These are phyloP conservation scores for Acidomyces sp. DNA, from an alignment of 495 filamentous ascomycete species.

Conservation along the genomic window DNA sequence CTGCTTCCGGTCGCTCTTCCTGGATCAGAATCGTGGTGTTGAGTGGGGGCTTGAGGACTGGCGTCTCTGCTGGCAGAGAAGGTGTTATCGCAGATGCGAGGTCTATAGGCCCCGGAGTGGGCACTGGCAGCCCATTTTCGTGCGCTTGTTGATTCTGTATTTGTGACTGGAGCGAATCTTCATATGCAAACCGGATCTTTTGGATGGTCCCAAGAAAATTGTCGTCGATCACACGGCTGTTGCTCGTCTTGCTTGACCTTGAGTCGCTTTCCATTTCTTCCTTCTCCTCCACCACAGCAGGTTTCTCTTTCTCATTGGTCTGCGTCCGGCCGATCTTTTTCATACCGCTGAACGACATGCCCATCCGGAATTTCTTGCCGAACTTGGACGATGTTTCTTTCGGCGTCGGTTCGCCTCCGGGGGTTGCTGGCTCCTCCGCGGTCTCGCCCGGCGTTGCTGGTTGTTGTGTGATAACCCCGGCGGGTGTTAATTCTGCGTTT, in stretches of 20 bases:
- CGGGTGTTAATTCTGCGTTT: conserved; percentile 5
- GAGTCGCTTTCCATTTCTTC: conserved; percentile 49
- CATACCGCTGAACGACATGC: conserved; percentile 55
- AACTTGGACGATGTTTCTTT: conserved; percentile 63
- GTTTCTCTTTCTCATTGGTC: conserved; percentile 56
- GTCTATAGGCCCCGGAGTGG: conserved; percentile 27
- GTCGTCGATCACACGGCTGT: conserved; percentile 70
- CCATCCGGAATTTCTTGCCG: conserved; percentile 77
- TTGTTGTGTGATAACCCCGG: conserved; percentile 24
- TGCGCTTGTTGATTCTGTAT: conserved; percentile 7
- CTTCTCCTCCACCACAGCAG: conserved; percentile 64
- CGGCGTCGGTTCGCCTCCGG: conserved; percentile 50
- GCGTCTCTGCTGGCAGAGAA: conserved; percentile 70
- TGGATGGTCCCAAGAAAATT: conserved; percentile 72
- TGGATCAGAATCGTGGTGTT: conserved; percentile 84
- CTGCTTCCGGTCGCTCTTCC: conserved; percentile 75
- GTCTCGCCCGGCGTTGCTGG: conserved; percentile 40
- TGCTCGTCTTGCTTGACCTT: conserved; percentile 40
- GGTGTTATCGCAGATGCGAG: conserved; percentile 49
- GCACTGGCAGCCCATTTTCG: conserved; percentile 17
- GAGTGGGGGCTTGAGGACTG: conserved; percentile 63
- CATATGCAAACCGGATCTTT: conserved; percentile 63
- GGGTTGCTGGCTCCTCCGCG: conserved; percentile 32
- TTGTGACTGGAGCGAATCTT: conserved; percentile 43
- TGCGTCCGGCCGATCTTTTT: conserved; percentile 67